Base-by-base conservation (phyloP, 2,329 filamentous ascomycete species). In the Penicillium sclerotiorum region DNA sequence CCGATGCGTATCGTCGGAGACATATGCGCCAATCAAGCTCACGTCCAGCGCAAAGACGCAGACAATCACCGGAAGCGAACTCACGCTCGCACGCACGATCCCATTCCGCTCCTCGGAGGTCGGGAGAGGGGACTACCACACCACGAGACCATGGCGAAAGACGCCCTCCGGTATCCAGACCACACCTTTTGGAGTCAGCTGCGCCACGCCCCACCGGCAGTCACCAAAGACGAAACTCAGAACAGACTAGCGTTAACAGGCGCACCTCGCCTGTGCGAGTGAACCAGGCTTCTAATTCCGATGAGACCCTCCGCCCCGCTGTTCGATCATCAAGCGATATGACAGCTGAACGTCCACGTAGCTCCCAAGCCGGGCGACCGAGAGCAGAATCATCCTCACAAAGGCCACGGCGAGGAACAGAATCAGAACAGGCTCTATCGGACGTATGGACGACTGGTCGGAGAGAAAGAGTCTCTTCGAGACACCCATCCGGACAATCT, bases 1-100 rank as follows among this genome's bases (percentile, higher is more conserved):
- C 91, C 2, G 89, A 95, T 63, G 90, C 90, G 2, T 96, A 95
- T 64, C 79, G 89, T 50, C 81, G 89, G 53, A 80, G 90, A 23
- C 90, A 95, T 64, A 66, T 66, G 52, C 61, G 66, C 37, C 64
- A 81, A 80, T 60, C 70, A 52, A 48, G 56, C 22, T 59, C 62
- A 23, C 61, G 62, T 38, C 64, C 62, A 73, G 59, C 65, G 64
- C 57, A 73, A 65, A 55, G 71, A 66, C 18, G 65, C 64, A 50
- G 57, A 23, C 65, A 65, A 22, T 62, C 65, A 20, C 61, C 69
- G 17, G 63, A 67, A 47, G 45, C 65, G 8, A 52, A 69, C 49
- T 36, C 64, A 18, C 66, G 60, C 37, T 44, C 59, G 30, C 66
- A 62, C n/a, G 48, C 56, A 8, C 59, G 63, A 30, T 70, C 69